Base-by-base conservation (phyloP, 2,329 filamentous ascomycete genomes). In the Claviceps lovelessii region DNA sequence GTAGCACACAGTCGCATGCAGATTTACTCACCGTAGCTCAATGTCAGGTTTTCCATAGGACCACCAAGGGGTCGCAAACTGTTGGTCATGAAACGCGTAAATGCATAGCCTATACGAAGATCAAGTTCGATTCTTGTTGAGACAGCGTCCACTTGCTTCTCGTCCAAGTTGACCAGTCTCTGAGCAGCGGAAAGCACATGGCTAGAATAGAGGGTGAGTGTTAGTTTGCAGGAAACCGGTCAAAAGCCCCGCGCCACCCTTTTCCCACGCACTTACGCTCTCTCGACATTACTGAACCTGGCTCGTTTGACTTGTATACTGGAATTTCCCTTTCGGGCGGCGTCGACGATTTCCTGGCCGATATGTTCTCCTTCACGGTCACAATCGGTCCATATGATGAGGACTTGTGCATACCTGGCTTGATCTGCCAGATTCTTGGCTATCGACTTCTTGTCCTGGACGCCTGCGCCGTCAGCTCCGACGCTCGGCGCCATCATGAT, bases 301-400 rank as follows among this genome's bases (percentile, higher is more conserved):
- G 93, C 93, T 62, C 93, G 80, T 65, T 88, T 93, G 55, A 96
- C 80, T 58, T 89, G 77, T 46, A 98, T 83, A 1, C 74, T 74
- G 10, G 76, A 70, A 59, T 96, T 97, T 10, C 80, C 84, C 63
- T 83, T 82, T 49, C 76, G 74, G 5, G 93, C 93, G 56, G 91
- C 85, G 53, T 86, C 80, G 48, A 89, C 84, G 57, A 98, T 91
- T 68, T 98, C 91, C 44, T 86, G 79, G 7, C 93, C 93, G 61
- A 98, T 98, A 65, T 97, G 87, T 68, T 98, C 93, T 41, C 93
- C 93, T 75, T 98, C 93, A 54, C 90, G 83, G 75, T 98, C 93
- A 70, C 93, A 97, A 76, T 98, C 93, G 0, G 93, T 98, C 93
- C 93, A 98, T 62, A 98, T 96, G 68, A 94, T 91, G 37, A 98